Evolutionary conservation across 129 eudicot genomes (phyloP), one percentile per base, ranked within the genome.

Genomic region (Helichrysum umbraculigerum): DNA sequence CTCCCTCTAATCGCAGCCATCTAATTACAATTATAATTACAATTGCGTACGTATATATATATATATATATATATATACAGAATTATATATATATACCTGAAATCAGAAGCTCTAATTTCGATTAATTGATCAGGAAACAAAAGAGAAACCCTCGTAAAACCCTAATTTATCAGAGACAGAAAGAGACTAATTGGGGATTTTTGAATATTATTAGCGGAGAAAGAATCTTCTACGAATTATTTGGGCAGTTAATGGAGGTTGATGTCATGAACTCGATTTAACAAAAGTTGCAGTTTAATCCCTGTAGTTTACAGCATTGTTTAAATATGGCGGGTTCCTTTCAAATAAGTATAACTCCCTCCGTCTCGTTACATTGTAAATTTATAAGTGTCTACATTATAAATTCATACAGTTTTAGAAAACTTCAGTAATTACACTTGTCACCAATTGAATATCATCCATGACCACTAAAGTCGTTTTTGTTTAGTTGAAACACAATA

Each of bases 1-100:
- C 75, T 54, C 50, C 87, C 85, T 58, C 76, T 76, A 44, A 78
- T 79, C 61, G 85, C 81, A 66, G 85, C 85, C 87, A 83, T 86
- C 28, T 75, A 74, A 12, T 5, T 29, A 63, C 37, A 63, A 25
- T 7, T 32, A 28, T 10, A 63, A 62, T 19, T 65, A 66, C 58
- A 54, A 66, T 52, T 19, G 37, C 12, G 50, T 58, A 21, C 64
- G 63, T 71, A n/a, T n/a, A n/a, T n/a, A n/a, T n/a, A n/a, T n/a
- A n/a, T n/a, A n/a, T 57, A 44, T 33, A 70, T 20, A 19, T 42
- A 51, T 60, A 71, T 59, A 72, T n/a, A n/a, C 50, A 41, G 50
- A 33, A 39, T 56, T 57, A 44, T 33, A 70, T 20, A 19, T 42
- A 51, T 60, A 71, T 59, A 72, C 50, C 66, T 15, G 51, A 44